Conservation (phyloP, 768 basidiomycete species). For the Amanita inopinata region DNA sequence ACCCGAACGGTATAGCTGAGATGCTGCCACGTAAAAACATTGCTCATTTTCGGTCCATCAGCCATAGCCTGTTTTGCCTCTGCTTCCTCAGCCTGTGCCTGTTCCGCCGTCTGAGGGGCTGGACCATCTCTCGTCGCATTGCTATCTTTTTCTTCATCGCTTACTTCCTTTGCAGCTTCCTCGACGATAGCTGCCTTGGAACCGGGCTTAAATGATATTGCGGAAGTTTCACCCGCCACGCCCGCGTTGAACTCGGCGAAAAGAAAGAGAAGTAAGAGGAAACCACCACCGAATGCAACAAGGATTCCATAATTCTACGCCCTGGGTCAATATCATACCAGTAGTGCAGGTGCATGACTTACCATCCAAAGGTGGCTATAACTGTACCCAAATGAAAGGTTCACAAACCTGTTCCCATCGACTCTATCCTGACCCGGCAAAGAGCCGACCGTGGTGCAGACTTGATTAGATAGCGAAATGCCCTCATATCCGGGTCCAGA, state of each 20-base stretch:
- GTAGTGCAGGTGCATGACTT: conserved; percentile 11
- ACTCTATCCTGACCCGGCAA: conserved; percentile 51
- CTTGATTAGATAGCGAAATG: conserved; percentile 53
- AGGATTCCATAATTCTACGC: conserved; percentile 64
- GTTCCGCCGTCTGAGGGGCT: conserved; percentile 9
- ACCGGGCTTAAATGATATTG: conserved; percentile 62
- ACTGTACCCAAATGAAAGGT: conserved; percentile 38
- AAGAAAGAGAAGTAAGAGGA: conserved; percentile 44
- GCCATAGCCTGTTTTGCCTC: conserved; percentile 23
- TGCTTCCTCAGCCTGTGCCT: conserved; percentile 13
- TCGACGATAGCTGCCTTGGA: conserved; percentile 23
- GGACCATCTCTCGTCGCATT: background rate
- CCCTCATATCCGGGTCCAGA: conserved; percentile 53
- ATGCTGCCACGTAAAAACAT: conserved; percentile 76
- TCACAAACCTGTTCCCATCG: conserved; percentile 43
- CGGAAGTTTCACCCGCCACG: conserved; percentile 23
- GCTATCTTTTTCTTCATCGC: conserved; percentile 26
- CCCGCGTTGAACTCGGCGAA: conserved; percentile 47
- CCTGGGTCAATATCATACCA: background rate
- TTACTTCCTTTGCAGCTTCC: conserved; percentile 20
- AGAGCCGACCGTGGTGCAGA: conserved; percentile 65
- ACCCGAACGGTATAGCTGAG: conserved; percentile 58
- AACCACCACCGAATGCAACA: conserved; percentile 52
- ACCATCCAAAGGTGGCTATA: conserved; percentile 35
- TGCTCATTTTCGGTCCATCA: conserved; percentile 34